Conservation (phyloP, 169 alveolate genomes). For the Plasmodium blacklocki region DNA sequence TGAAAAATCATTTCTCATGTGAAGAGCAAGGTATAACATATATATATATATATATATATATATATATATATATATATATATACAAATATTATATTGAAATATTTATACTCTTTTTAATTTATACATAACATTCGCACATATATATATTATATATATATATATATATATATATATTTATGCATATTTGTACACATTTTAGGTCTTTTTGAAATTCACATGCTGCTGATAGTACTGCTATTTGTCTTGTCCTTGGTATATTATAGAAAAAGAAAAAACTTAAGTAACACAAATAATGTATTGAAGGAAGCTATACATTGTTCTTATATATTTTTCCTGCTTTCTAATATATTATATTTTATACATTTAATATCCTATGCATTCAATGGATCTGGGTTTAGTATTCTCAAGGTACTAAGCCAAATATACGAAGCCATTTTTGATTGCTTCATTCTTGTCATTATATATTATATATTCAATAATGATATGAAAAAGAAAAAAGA, state of each 20-base stretch:
- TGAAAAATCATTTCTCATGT: constrained; percentile 66
- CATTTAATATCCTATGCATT: constrained; percentile 45
- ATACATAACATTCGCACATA: neutral
- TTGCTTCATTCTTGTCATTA: constrained; percentile 18
- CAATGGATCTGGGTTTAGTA: constrained; percentile 68
- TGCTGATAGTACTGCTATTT: constrained; percentile 12
- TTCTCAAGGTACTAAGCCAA: constrained; percentile 67
- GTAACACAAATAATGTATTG: constrained; percentile 3
- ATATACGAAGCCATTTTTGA: constrained; percentile 59
- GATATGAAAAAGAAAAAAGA: constrained; percentile 21
- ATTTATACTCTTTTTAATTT: too few species aligned
- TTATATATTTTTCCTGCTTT: constrained; percentile 24
- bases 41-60: too few species aligned
- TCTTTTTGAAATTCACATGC: constrained; percentile 32
- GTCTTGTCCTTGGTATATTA: constrained; percentile 30
- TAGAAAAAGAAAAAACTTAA: constrained; percentile 10
- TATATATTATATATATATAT: neutral
- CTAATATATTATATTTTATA: constrained; percentile 35
- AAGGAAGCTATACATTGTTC: constrained; percentile 33
- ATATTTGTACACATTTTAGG: constrained; percentile 1
- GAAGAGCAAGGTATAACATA: constrained; percentile 62
- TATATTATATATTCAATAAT: constrained; percentile 19
- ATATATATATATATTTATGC: neutral
- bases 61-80: too few species aligned
- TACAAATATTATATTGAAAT: too few species aligned